Percentiles rank a stretch among this genome's conserved stretches.
Conservation (phyloP, 2,329 filamentous ascomycete species). For the Sporothrix pallida region DNA sequence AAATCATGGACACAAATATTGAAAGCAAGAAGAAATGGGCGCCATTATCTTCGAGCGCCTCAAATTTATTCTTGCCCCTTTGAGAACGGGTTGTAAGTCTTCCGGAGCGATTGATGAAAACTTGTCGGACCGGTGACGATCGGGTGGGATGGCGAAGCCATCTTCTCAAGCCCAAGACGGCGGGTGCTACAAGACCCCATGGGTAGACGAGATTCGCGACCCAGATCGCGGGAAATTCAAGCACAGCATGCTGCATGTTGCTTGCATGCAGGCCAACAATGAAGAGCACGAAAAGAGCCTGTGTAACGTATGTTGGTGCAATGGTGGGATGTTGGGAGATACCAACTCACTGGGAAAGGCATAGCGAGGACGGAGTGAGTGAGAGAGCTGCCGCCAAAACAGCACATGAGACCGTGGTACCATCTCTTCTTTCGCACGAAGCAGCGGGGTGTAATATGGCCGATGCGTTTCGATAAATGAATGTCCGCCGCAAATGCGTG, state of each 20-base stretch:
- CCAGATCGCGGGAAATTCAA: conserved; percentile 21
- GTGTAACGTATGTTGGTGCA: not conserved
- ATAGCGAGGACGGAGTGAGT: not conserved
- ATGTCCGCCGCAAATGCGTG: conserved; percentile 8
- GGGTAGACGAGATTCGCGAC: conserved; percentile 31
- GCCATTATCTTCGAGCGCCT: not conserved
- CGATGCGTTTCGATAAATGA: not conserved
- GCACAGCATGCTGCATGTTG: not conserved
- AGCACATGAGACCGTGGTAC: not conserved
- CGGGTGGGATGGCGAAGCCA: conserved; percentile 9
- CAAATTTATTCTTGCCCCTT: not conserved
- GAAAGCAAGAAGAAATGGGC: not conserved
- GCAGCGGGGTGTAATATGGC: conserved; percentile 9
- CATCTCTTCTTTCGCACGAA: conserved; percentile 12
- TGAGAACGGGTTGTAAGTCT: not conserved
- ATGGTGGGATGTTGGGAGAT: not conserved
- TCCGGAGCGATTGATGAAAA: not conserved
- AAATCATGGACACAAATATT: no score
- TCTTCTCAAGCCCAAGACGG: conserved; percentile 1
- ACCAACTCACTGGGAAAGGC: not conserved
- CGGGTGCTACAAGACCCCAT: not conserved
- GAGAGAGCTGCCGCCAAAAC: not conserved
- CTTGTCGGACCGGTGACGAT: not conserved
- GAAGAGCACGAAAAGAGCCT: not conserved
- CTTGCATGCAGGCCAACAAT: not conserved